Evolutionary conservation across 768 basidiomycete species (phyloP), one percentile per base, ranked within the genome.

Genomic region (Pulveroboletus sp.): DNA sequence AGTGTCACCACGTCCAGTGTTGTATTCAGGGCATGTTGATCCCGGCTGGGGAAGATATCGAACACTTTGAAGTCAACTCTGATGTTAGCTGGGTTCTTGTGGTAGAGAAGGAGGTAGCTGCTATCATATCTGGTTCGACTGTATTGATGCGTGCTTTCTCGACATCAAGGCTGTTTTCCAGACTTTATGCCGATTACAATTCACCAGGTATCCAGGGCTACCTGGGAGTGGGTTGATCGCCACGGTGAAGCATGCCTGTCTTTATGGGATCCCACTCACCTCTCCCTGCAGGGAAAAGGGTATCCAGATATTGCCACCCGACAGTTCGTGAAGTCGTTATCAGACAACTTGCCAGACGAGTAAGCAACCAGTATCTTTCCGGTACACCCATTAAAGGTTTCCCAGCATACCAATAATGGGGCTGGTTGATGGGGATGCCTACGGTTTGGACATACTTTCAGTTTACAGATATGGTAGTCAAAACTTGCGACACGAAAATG

Each of bases 301-400:
- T 98, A 95, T 68, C 96, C 96, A 0, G 96, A 99, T 63, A 69
- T 96, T 5, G 86, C 93, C 3, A 95, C 96, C 0, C 78, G 93
- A 7, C 84, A 94, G 56, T 76, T 98, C 7, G 79, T 94, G 39
- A 82, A 82, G 50, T 80, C 77, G 0, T 73, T 98, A 3, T 77
- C 86, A 1, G 76, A 83, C 35, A 77, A 78, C 31, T 76, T 92
- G 17, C 85, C 86, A 3, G 39, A 66, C 37, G 69, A 69, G 92
- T 89, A 63, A 57, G 71, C 6, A 21, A 5, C n/a, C 17, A 18
- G 10, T 8, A 36, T 30, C 37, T 7, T n/a, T n/a, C 32, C 39
- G 28, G 6, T 28, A 24, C 8, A 18, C 35, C 45, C 8, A 43
- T 47, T 50, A 37, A 36, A 51, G 26, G 30, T 40, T 15, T 46